Conservation (phyloP, 495 filamentous ascomycete genomes). For the Neurospora tetrasperma region DNA sequence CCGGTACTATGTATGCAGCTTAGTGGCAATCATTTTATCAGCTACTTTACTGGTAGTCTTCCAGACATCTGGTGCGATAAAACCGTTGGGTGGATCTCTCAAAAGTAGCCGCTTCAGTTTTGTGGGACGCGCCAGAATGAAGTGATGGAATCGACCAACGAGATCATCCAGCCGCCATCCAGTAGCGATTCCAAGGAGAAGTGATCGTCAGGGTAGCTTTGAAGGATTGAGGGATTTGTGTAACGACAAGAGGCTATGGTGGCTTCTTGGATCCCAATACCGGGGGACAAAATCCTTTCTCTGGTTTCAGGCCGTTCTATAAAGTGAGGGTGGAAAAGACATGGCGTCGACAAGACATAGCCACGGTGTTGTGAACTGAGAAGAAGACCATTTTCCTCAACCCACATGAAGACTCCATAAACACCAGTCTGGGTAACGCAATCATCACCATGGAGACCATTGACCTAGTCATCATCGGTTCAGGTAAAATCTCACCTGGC, state of each 20-base stretch:
- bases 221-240: not conserved
- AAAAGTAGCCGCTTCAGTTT: too few relatives aligned
- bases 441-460: conserved; percentile 27
- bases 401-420: not conserved
- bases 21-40: too few relatives aligned
- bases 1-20: too few relatives aligned
- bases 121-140: too few relatives aligned
- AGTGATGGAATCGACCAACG: too few relatives aligned
- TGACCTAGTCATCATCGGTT: conserved; percentile 36
- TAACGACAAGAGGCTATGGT: not conserved
- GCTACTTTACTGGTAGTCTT: too few relatives aligned
- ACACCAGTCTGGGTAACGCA: not conserved
- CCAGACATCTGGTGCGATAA: too few relatives aligned
- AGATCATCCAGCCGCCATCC: not conserved
- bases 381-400: not conserved
- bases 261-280: not conserved
- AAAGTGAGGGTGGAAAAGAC: not conserved
- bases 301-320: not conserved
- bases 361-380: too few relatives aligned
- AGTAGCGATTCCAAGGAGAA: not conserved
- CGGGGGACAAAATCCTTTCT: not conserved
- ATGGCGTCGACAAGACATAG: not conserved
- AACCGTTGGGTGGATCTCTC: too few relatives aligned
- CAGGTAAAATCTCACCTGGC: conserved; percentile 12
- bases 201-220: not conserved